Base-by-base conservation (phyloP, 495 filamentous ascomycete genomes). In the Penicillium coffeae region DNA sequence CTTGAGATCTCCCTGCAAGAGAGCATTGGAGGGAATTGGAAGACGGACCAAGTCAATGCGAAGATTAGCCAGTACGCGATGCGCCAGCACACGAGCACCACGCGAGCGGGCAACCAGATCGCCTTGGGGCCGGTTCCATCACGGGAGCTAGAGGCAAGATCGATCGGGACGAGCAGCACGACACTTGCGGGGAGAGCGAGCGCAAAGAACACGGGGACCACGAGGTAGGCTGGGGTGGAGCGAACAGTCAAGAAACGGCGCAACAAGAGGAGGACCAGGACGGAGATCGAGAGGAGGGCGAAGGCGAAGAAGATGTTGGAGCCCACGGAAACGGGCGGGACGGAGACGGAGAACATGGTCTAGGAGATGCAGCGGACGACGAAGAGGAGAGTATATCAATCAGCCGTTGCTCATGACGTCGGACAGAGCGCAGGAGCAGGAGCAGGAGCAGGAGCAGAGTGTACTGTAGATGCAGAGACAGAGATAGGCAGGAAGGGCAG, bases 61-160 rank as follows among this genome's bases (percentile, higher is more conserved):
- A 98, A 98, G 19, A 91, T 96, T 37, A 98, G 73, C 93, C 93
- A 98, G 70, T 98, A 98, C 25, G 86, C 83, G 42, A 97, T 88
- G 46, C 92, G 78, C 93, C 93, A 98, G 53, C 81, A 83, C 4
- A 96, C 86, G 52, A 89, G 74, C 36, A 95, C 70, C 27, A 87
- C 74, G 21, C 79, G 71, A 47, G 84, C 75, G 7, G 88, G 84
- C 14, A 84, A 63, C 80, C 80, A 83, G 42, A 85, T 82, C 20
- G 83, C 83, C 52, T 81, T 82, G 18, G 82, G 78, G 3, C 76
- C 80, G 13, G 70, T 77, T 49, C 86, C 84, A 52, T 90, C 82
- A 45, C 82, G 79, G 14, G 85, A 82, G 60, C 80, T 91, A 2
- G 90, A 95, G 3, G 93, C 89, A 51, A 98, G 80, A 70, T 98